Evolutionary conservation across 108 stramenopile species (phyloP).

Genomic region (Stephanodiscus triporus): DNA sequence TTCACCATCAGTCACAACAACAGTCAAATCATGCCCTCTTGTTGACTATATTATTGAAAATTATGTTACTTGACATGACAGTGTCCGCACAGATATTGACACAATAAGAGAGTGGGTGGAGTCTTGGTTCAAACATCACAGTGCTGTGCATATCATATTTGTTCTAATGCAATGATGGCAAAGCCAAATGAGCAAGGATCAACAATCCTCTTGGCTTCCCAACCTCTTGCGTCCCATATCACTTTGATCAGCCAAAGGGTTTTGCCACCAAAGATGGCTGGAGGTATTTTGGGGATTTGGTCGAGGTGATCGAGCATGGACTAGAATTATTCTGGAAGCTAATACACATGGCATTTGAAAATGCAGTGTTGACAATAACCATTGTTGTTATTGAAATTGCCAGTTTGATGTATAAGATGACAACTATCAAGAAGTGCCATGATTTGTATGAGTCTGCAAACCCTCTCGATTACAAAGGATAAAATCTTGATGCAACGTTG

Average conservation of each 20-base stretch:
- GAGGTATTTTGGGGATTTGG: conserved; percentile 46
- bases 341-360: conserved; percentile 24
- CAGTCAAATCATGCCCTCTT: no score
- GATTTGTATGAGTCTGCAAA: conserved; percentile 7
- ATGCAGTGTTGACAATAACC: conserved; percentile 12
- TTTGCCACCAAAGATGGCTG: conserved; percentile 38
- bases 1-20: no score
- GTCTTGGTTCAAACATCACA: not conserved
- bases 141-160: conserved; percentile 20
- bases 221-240: conserved; percentile 27
- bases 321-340: conserved; percentile 40
- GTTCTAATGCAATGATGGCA: conserved; percentile 4
- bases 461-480: not conserved
- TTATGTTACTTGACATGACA: no score
- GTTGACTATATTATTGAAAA: no score
- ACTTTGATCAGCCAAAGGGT: not conserved
- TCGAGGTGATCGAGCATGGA: conserved; percentile 26
- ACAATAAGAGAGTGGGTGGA: not conserved
- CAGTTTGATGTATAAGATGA: conserved; percentile 23
- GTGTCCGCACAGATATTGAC: no score
- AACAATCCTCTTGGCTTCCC: conserved; percentile 22
- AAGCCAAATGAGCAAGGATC: not conserved
- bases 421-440: not conserved
- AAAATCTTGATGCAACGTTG: not conserved
- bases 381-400: conserved; percentile 36